Evolutionary conservation across 352 stramenopile species (phyloP).

Genomic region (Phytophthora melonis): DNA sequence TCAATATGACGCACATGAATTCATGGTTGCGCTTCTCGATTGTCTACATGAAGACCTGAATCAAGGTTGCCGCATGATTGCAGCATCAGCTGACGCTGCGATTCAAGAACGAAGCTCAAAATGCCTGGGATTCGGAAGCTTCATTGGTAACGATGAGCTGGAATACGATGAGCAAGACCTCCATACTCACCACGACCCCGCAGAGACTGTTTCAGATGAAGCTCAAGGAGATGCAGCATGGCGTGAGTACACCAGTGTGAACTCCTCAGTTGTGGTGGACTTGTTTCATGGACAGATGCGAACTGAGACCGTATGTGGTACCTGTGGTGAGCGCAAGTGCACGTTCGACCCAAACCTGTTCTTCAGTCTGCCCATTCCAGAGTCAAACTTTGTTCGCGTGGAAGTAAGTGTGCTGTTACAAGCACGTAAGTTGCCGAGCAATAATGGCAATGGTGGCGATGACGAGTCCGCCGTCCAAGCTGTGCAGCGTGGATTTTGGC

Average conservation of each 20-base stretch:
- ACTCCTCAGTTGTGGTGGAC: slow-evolving; percentile 97
- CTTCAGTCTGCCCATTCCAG: slow-evolving; percentile 96
- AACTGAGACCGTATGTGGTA: slow-evolving; percentile 94
- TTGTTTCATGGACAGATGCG: slow-evolving; percentile 96
- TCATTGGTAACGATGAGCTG: slow-evolving; percentile 42
- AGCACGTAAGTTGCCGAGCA: slow-evolving; percentile 40
- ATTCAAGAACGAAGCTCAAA: slow-evolving; percentile 41
- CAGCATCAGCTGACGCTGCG: slow-evolving; percentile 19
- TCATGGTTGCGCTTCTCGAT: slow-evolving; percentile 97
- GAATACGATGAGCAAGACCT: slow-evolving; percentile 50
- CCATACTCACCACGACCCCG: slow-evolving; percentile 6
- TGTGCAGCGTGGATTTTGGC: slow-evolving; percentile 59
- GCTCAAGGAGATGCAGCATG: slow-evolving; percentile 92
- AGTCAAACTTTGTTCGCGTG: slow-evolving; percentile 72
- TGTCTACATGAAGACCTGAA: slow-evolving; percentile 99
- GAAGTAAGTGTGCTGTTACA: slow-evolving; percentile 76
- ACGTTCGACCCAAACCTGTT: slow-evolving; percentile 98
- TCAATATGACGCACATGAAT: slow-evolving; percentile 97
- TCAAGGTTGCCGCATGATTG: slow-evolving; percentile 53
- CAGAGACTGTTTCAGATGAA: slow-evolving; percentile 59
- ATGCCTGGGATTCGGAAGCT: slow-evolving; percentile 40
- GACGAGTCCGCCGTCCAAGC: slow-evolving; percentile 25
- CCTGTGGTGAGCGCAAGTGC: slow-evolving; percentile 93
- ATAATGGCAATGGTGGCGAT: slow-evolving; percentile 8
- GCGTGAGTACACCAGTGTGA: slow-evolving; percentile 91